phyloP scores from a whole-genome alignment of 352 stramenopile genomes.

The Globisporangium iwayamae region DNA sequence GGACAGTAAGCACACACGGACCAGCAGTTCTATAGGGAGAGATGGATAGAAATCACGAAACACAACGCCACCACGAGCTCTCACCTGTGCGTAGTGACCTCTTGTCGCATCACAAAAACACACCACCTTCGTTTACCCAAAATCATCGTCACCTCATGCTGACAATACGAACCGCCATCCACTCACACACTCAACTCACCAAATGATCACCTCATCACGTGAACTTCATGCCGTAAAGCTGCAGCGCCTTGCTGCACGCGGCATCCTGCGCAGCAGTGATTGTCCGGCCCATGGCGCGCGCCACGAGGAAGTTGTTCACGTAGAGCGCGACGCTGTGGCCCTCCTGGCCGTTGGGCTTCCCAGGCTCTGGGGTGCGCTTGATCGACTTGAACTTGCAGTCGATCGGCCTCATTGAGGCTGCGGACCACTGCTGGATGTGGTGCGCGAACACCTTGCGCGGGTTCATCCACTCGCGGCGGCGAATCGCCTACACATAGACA shows the following conservation, averaged over 20 bases:
- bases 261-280: conserved; percentile 69
- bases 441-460: conserved; percentile 64
- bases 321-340: conserved; percentile 61
- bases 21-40: background rate
- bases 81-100: background rate
- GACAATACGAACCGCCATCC: background rate
- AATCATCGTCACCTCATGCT: background rate
- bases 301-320: conserved; percentile 61
- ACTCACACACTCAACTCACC: background rate
- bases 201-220: conserved; percentile 22
- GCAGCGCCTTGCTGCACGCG: conserved; percentile 59
- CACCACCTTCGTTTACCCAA: background rate
- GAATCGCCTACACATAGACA: conserved; percentile 38
- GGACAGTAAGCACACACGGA: conserved; percentile 11
- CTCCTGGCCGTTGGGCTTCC: conserved; percentile 16
- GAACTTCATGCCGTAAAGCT: conserved; percentile 59
- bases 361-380: conserved; percentile 9
- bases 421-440: conserved; percentile 58
- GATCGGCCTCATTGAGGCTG: conserved; percentile 25
- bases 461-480: conserved; percentile 80
- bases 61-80: background rate
- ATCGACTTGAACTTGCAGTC: conserved; percentile 55
- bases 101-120: background rate
- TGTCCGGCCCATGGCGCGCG: conserved; percentile 57
- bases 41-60: background rate